Evolutionary conservation across 192 early-diverging fungal species (phyloP), one percentile per base, ranked within the genome.

Genomic region (Linnemannia schmuckeri): DNA sequence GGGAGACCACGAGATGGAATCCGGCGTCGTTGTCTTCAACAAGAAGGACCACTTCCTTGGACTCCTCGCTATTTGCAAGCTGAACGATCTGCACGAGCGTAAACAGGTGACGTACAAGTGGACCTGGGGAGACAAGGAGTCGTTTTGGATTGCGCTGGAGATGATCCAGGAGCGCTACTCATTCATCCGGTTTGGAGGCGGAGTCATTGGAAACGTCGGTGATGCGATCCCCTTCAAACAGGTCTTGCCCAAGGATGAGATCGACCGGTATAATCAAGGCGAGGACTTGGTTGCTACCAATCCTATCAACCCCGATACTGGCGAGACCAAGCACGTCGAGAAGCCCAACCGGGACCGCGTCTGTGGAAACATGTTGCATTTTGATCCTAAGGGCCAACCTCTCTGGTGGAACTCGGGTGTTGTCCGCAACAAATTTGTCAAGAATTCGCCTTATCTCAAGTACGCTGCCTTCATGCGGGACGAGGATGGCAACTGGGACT

Each of bases 131-230:
- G 94, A 95, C 82, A 95, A 95, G 83, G 94, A 95, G 81, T 82
- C 94, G 12, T 95, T 93, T 57, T 95, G 94, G 94, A 88, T 94
- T 46, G 93, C 89, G 0, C 77, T 85, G 74, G 94, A 94, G 80
- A 91, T 93, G 90, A 78, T 91, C 46, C 88, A 92, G 35, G 89
- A 90, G 35, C 92, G 88, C 1, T 92, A 92, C 74, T 81, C 89
- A n/a, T 93, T 91, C 68, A 73, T 88, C n/a, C 82, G 82, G 24
- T 90, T 83, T 1, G 74, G 88, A 61, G 91, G 89, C 13, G 93
- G 88, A 12, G 87, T 89, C 37, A 84, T 94, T 49, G 94, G 93
- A 27, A 89, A 82, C 55, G 81, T 90, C 20, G 89, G 89, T 33
- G 85, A 88, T 76, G 87, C 70, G 6, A 88, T 89, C 10, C 87